Percentiles rank a stretch among this genome's conserved stretches.
Evolutionary conservation across 768 basidiomycete species (phyloP).

Genomic region (Lentinula detonsa): DNA sequence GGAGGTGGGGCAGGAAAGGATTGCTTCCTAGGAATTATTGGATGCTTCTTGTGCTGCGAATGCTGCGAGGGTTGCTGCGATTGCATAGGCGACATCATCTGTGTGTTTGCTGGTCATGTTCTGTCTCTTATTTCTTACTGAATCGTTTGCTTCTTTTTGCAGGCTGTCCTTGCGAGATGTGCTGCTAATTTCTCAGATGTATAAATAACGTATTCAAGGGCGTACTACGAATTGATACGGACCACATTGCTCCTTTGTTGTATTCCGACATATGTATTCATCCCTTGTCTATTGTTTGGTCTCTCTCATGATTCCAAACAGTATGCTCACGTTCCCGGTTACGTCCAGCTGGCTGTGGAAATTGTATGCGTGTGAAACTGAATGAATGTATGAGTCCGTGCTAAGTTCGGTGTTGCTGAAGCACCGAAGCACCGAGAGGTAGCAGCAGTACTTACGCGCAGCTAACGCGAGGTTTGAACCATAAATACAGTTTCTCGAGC

Average conservation of each 20-base stretch:
- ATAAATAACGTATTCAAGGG: too few species aligned
- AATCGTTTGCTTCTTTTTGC: background rate
- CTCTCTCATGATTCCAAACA: background rate
- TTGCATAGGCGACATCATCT: constrained; percentile 63
- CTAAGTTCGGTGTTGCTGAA: background rate
- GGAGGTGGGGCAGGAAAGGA: constrained; percentile 72
- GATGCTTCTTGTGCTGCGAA: constrained; percentile 72
- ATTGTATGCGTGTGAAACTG: background rate
- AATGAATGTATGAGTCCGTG: background rate
- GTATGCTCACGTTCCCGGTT: background rate
- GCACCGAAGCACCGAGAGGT: too few species aligned
- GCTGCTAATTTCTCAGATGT: constrained; percentile 36
- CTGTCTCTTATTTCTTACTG: background rate
- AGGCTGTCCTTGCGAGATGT: constrained; percentile 83
- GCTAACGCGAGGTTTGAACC: too few species aligned
- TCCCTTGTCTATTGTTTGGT: background rate
- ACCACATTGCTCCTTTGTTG: background rate
- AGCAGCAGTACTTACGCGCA: too few species aligned
- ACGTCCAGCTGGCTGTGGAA: background rate
- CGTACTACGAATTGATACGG: background rate
- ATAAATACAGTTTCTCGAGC: too few species aligned
- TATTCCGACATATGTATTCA: background rate
- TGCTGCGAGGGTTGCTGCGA: constrained; percentile 77
- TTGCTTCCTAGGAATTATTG: constrained; percentile 55
- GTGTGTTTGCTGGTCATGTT: constrained; percentile 31